phyloP scores from a whole-genome alignment of 2,329 filamentous ascomycete species.

The Ophiocordyceps robertsii region DNA sequence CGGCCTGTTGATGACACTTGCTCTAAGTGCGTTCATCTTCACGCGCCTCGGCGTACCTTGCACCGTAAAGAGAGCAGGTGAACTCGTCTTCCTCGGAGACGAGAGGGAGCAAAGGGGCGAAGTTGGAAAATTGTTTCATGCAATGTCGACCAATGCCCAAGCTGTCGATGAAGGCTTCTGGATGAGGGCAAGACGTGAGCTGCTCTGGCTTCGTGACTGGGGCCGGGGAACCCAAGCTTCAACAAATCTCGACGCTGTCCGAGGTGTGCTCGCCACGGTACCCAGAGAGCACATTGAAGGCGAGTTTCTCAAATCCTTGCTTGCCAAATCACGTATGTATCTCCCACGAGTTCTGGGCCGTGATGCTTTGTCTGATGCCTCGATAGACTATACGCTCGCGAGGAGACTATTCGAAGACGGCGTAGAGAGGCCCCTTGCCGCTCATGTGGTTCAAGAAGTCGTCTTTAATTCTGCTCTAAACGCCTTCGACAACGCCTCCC shows the following conservation, averaged over 20 bases:
- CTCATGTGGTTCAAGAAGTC: constrained; percentile 40
- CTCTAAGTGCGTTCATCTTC: constrained; percentile 46
- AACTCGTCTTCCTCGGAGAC: constrained; percentile 51
- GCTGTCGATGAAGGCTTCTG: constrained; percentile 52
- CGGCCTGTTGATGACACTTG: constrained; percentile 47
- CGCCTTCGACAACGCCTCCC: constrained; percentile 70
- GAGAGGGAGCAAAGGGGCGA: constrained; percentile 50
- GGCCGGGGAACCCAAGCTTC: constrained; percentile 29
- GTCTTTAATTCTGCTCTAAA: constrained; percentile 51
- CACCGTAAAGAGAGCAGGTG: constrained; percentile 40
- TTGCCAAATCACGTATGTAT: constrained; percentile 46
- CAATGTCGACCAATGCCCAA: constrained; percentile 31
- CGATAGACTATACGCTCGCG: constrained; percentile 46
- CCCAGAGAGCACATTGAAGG: constrained; percentile 49
- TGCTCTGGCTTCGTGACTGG: constrained; percentile 67
- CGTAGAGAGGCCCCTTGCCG: constrained; percentile 32
- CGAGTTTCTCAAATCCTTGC: constrained; percentile 55
- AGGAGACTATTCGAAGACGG: constrained; percentile 46
- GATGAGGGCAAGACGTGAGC: constrained; percentile 44
- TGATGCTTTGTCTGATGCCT: constrained; percentile 3
- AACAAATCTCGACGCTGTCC: constrained; percentile 26
- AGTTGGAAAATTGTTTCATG: constrained; percentile 44
- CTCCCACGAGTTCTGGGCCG: not conserved
- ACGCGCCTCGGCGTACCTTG: constrained; percentile 35
- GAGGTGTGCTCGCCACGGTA: constrained; percentile 51